phyloP scores from a whole-genome alignment of 2,329 filamentous ascomycete genomes.

The Didymella arachidicola region DNA sequence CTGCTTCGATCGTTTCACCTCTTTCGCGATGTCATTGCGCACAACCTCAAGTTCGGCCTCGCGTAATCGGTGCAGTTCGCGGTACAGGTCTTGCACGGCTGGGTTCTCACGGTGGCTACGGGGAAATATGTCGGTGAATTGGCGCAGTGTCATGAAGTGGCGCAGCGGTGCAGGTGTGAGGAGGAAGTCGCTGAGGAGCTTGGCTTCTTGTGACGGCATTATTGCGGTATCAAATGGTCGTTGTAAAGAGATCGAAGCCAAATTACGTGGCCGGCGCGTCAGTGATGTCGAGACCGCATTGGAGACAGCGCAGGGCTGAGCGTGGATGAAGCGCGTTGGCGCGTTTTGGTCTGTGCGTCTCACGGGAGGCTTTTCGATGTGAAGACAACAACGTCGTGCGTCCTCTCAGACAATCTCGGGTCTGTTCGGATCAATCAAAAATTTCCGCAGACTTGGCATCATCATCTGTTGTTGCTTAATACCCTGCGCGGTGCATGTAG shows the following conservation, averaged over 20 bases:
- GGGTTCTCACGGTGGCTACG: constrained; percentile 69
- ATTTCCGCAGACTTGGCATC: background rate
- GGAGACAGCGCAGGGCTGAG: constrained; percentile 17
- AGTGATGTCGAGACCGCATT: constrained; percentile 27
- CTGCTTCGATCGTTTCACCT: constrained; percentile 67
- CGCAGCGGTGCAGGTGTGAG: constrained; percentile 78
- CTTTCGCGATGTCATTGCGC: constrained; percentile 68
- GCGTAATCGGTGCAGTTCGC: constrained; percentile 79
- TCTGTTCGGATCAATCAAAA: constrained; percentile 12
- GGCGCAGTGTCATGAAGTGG: constrained; percentile 73
- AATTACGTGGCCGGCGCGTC: constrained; percentile 11
- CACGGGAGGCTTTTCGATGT: constrained; percentile 14
- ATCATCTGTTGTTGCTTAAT: constrained; percentile 10
- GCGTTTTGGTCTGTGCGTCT: constrained; percentile 32
- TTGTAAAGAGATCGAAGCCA: background rate
- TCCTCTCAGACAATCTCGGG: constrained; percentile 7
- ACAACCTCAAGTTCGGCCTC: constrained; percentile 73
- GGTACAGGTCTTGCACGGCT: constrained; percentile 75
- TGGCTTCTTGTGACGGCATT: constrained; percentile 77
- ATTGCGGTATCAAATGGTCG: constrained; percentile 12
- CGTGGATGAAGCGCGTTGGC: constrained; percentile 32
- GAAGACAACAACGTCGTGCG: constrained; percentile 6
- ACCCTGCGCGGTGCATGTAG: constrained; percentile 8
- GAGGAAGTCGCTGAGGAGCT: constrained; percentile 80
- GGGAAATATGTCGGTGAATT: constrained; percentile 81